A percentile compares a stretch with the other conserved stretches of the same genome.
phyloP scores from a whole-genome alignment of 495 filamentous ascomycete genomes.

The Hypoxylon lienhwacheense region DNA sequence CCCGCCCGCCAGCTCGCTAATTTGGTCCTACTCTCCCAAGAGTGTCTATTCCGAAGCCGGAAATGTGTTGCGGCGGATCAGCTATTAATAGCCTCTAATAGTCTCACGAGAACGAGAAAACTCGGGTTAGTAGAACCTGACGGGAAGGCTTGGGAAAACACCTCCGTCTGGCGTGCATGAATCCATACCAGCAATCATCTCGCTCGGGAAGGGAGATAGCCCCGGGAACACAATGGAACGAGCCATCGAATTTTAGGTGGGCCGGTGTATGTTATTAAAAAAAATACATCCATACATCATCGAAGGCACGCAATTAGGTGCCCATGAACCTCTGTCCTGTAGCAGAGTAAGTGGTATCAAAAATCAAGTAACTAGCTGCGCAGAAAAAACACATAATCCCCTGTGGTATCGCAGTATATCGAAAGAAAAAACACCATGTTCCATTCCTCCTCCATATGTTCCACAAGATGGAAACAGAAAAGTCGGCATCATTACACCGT shows the following conservation, averaged over 20 bases:
- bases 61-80: constrained; percentile 11
- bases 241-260: constrained; percentile 26
- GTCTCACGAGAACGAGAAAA: constrained; percentile 1
- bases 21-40: constrained; percentile 9
- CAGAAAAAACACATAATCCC: constrained; percentile 27
- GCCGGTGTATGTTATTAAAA: constrained; percentile 26
- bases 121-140: neutral
- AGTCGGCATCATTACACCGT: neutral
- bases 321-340: constrained; percentile 23
- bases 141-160: neutral
- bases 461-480: constrained; percentile 6
- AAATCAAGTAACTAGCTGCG: constrained; percentile 25
- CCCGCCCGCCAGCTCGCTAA: constrained; percentile 20
- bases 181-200: constrained; percentile 1
- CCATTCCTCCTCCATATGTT: constrained; percentile 15
- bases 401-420: constrained; percentile 37
- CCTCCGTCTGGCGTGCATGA: constrained; percentile 2
- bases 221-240: constrained; percentile 11
- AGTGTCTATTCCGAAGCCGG: constrained; percentile 13
- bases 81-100: constrained; percentile 2
- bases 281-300: constrained; percentile 24
- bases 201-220: neutral
- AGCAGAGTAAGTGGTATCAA: constrained; percentile 34
- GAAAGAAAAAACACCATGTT: constrained; percentile 13
- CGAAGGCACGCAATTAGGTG: constrained; percentile 11